Conservation (phyloP, 805 yeast species). For the Clavispora asparagi region DNA sequence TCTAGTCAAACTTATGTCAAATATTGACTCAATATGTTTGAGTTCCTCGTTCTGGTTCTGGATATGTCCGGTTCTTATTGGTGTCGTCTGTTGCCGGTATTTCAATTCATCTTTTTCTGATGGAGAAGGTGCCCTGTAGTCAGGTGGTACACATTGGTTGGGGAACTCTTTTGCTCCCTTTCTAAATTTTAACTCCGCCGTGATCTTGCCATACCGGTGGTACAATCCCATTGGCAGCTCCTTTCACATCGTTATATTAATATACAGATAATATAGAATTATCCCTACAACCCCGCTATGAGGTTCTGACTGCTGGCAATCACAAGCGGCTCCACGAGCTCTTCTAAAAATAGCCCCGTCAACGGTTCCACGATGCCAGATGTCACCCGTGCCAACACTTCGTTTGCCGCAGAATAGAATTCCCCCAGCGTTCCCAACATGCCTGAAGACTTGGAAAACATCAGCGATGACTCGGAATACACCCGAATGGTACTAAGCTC, state of each 20-base stretch:
- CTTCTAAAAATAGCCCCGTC: slow-evolving; percentile 21
- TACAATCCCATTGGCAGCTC: no score
- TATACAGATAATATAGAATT: not conserved
- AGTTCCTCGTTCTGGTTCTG: no score
- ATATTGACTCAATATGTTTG: no score
- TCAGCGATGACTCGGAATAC: slow-evolving; percentile 28
- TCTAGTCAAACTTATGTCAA: no score
- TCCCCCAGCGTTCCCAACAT: slow-evolving; percentile 19
- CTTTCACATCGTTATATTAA: slow-evolving; percentile 10
- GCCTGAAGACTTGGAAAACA: slow-evolving; percentile 28
- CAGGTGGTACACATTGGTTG: no score
- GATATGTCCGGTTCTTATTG: no score
- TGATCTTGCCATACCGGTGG: no score
- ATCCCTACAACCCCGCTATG: slow-evolving; percentile 8
- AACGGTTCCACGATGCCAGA: slow-evolving; percentile 38
- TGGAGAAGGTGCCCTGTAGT: no score
- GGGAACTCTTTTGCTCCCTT: no score
- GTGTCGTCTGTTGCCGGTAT: no score
- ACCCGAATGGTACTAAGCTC: slow-evolving; percentile 1
- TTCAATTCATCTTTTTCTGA: no score
- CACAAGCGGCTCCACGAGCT: slow-evolving; percentile 27
- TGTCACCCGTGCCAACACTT: slow-evolving; percentile 23
- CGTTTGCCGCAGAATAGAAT: slow-evolving; percentile 17
- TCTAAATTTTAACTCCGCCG: no score
- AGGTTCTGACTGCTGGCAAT: slow-evolving; percentile 26